Base-by-base conservation (phyloP, 2,329 filamentous ascomycete species). In the Ampelomyces quisqualis region DNA sequence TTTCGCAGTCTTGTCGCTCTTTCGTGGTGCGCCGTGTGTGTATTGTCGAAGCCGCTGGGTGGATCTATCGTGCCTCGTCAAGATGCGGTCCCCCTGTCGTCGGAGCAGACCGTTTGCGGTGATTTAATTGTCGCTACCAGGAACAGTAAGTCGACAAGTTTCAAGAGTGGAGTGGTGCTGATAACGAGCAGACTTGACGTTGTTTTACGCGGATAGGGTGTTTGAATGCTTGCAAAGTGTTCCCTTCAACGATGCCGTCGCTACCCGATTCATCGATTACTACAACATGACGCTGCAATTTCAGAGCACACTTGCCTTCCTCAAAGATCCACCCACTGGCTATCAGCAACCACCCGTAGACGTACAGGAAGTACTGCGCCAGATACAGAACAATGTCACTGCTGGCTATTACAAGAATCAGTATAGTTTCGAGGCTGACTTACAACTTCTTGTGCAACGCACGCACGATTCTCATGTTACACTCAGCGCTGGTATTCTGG, bases 201-300 rank as follows among this genome's bases (percentile, higher is more conserved):
- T 27, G 3, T 39, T 39, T 27, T 39, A 24, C n/a, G 48, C 48
- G 13, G 30, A 36, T 13, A 34, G 46, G 11, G 50, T 38, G 5
- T 53, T 46, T 22, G 34, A 32, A 22, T 78, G 75, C 43, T 58
- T 77, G 7, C 64, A 49, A 2, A 70, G 57, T 17, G 70, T 76
- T 5, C 73, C 75, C 0, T 74, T 78, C 49, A 69, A 73, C 35
- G 18, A 62, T 3, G 72, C 68, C 5, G 69, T 73, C 2, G 73
- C 73, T 2, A 53, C 64, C 5, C 58, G 69, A 1, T 73, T 77
- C 40, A 42, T 77, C 4, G 45, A 67, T 5, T 76, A 77, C 43
- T 70, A 68, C 38, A 73, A 73, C 43, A 62, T 70, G 11, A 74
- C 71, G 0, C 34, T 77, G 1, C 68, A 73, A 34, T 73, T 73